These are phyloP conservation scores for Reutealis trisperma DNA, from an alignment of 345 rosid species.

Conservation along the genomic window DNA sequence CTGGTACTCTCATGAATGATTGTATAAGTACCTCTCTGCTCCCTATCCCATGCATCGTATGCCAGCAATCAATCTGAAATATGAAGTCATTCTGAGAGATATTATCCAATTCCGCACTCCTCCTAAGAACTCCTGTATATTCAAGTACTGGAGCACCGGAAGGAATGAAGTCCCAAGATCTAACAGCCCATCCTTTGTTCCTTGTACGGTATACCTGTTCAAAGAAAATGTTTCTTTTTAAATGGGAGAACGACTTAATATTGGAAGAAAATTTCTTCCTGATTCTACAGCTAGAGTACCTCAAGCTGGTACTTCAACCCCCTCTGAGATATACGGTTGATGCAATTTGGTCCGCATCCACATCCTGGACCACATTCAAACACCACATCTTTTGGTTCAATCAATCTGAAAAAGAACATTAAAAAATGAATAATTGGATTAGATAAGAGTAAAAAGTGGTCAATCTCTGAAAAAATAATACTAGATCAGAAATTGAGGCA, in stretches of 20 bases:
- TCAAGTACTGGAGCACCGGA: slow-evolving; percentile 33
- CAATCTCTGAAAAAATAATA: neutral
- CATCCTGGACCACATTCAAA: slow-evolving; percentile 36
- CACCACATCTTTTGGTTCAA: slow-evolving; percentile 31
- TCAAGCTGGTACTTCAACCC: slow-evolving; percentile 26
- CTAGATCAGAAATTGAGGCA: neutral
- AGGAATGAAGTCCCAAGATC: slow-evolving; percentile 33
- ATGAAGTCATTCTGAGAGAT: slow-evolving; percentile 27
- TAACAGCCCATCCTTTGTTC: slow-evolving; percentile 36
- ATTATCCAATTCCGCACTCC: slow-evolving; percentile 24
- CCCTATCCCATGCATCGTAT: slow-evolving; percentile 28
- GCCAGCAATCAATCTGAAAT: slow-evolving; percentile 34
- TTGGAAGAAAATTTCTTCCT: neutral
- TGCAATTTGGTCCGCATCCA: slow-evolving; percentile 34
- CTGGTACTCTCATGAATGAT: neutral
- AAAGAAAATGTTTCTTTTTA: neutral
- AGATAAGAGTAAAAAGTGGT: neutral
- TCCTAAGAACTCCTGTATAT: slow-evolving; percentile 26
- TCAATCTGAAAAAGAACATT: slow-evolving; percentile 18
- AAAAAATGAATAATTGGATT: slow-evolving; percentile 1
- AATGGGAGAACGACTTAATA: neutral
- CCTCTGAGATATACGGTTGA: slow-evolving; percentile 30
- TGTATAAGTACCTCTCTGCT: slow-evolving; percentile 28
- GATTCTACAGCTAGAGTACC: slow-evolving; percentile 10
- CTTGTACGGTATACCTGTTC: slow-evolving; percentile 28